Evolutionary conservation across 1,284 basidiomycete species (phyloP).

Genomic region (Malassezia nana): DNA sequence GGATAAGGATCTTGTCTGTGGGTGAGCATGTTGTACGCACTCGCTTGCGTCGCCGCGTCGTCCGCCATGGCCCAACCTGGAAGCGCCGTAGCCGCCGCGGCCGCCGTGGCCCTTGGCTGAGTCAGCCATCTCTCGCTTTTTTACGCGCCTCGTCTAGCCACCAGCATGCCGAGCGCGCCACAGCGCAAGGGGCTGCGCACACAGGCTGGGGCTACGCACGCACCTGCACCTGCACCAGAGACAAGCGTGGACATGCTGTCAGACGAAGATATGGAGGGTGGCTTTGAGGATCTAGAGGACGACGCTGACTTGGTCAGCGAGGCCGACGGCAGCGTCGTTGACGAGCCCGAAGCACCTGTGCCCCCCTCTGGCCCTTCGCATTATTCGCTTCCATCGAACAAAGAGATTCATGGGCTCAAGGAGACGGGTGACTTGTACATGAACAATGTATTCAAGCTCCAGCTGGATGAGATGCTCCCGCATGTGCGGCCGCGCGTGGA

Average conservation of each 20-base stretch:
- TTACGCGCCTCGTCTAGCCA: background rate
- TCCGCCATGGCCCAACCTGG: conserved; percentile 6
- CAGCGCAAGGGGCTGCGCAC: background rate
- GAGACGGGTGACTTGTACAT: conserved; percentile 68
- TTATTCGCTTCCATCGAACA: conserved; percentile 52
- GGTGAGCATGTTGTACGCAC: background rate
- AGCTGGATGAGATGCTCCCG: conserved; percentile 44
- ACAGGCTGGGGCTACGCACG: background rate
- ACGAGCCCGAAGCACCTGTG: conserved; percentile 52
- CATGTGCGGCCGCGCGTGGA: conserved; percentile 28
- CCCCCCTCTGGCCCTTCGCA: conserved; percentile 31
- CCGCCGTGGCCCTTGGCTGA: background rate
- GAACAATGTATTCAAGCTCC: conserved; percentile 71
- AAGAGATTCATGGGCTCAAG: conserved; percentile 66
- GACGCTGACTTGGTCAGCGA: conserved; percentile 14
- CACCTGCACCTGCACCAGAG: background rate
- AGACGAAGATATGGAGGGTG: conserved; percentile 44
- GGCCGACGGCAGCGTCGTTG: background rate
- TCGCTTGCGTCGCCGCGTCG: conserved; percentile 2
- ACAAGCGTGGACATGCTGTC: conserved; percentile 30
- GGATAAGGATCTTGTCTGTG: conserved; percentile 33
- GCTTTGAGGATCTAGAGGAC: conserved; percentile 36
- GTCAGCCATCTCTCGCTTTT: conserved; percentile 2
- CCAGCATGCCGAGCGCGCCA: conserved; percentile 1
- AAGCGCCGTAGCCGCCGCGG: too few species aligned